These are phyloP conservation scores for Boletus sensibilis DNA, from an alignment of 768 basidiomycete genomes.

Conservation along the genomic window DNA sequence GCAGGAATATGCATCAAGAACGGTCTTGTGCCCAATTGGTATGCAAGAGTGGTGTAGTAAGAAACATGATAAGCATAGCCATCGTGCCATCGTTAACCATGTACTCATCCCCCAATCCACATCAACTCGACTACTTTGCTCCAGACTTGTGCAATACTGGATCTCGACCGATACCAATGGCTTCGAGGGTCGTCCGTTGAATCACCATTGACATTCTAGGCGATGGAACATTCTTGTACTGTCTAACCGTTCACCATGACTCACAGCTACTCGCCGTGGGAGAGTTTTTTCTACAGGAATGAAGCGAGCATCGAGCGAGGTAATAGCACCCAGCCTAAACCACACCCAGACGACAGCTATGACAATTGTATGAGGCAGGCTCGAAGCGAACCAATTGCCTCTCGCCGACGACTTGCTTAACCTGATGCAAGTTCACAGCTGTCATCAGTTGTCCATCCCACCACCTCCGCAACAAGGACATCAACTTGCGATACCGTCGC, in stretches of 20 bases:
- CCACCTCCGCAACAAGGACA: neutral
- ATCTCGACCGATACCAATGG: neutral
- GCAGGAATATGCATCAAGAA: constrained; percentile 6
- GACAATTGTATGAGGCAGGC: too few species aligned
- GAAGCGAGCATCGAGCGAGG: neutral
- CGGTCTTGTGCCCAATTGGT: constrained; percentile 8
- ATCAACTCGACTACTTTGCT: neutral
- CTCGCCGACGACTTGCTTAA: neutral
- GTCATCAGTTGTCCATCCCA: neutral
- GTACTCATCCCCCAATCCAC: neutral
- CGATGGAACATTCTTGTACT: neutral
- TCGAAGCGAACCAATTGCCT: neutral
- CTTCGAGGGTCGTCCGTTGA: neutral
- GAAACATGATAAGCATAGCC: neutral
- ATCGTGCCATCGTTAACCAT: neutral
- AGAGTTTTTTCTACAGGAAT: neutral
- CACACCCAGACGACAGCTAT: neutral
- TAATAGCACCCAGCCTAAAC: neutral
- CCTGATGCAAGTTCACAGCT: neutral
- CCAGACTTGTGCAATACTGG: neutral
- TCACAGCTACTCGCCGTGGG: neutral
- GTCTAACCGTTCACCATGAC: neutral
- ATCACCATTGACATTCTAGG: neutral
- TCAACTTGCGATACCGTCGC: neutral
- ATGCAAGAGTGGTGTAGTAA: neutral